Evolutionary conservation across 805 yeast genomes (phyloP), one percentile per base, ranked within the genome.

Genomic region (Candida takata): DNA sequence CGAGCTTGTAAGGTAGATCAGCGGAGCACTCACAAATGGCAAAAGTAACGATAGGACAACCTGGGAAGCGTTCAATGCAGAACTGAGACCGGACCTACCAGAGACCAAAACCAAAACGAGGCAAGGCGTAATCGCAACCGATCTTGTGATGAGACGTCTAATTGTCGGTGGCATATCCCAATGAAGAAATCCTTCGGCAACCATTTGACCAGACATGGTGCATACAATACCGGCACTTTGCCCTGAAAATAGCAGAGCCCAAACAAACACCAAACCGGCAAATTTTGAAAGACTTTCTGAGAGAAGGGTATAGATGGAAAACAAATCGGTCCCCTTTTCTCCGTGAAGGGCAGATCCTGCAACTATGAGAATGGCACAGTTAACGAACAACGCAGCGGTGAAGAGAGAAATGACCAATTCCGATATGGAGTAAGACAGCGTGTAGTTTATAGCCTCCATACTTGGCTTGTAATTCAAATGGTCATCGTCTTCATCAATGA

Each of bases 181-280:
- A 45, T 73, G 71, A 29, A 84, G 66, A 51, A 86, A 88, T 3
- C 97, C 97, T 58, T 87, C 97, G 54, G 85, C 79, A 9, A 87
- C 92, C 85, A 86, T 85, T 57, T 87, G 97, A 13, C 95, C 95
- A 8, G 95, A 87, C 43, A 87, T 66, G 0, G 97, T 87, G 55
- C 95, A 86, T n/a, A 87, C 95, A 23, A 90, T 84, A 25, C 96
- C 97, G 2, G 96, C 95, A 56, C 88, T 78, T 52, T 87, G 87
- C 10, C 97, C 97, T 2, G 84, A 76, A 41, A 84, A 80, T 29
- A 88, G 62, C 48, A 88, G 67, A 1, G 96, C 97, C 36, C 86
- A 61, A 52, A 87, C 88, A 60, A 88, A 88, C 0, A 87, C 62
- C 2, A 84, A 73, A 8, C 96, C 97, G 0, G 90, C 95, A 13